Evolutionary conservation across 805 yeast species (phyloP), one percentile per base, ranked within the genome.

Genomic region (Starmerella apis): DNA sequence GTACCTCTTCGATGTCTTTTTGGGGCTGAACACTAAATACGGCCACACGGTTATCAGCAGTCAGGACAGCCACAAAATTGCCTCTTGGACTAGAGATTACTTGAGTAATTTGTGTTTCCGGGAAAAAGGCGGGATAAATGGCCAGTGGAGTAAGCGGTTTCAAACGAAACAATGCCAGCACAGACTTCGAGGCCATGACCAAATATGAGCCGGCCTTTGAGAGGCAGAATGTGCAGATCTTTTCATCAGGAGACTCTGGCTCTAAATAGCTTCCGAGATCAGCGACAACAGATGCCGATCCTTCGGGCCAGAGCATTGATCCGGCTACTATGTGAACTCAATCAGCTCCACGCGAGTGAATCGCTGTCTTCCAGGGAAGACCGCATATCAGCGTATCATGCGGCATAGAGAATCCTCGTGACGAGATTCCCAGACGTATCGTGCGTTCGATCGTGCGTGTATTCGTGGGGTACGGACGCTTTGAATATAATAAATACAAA

Each of bases 301-400:
- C 63, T 28, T 57, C 61, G 10, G 63, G 63, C 63, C 63, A 60
- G 14, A 60, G 52, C 63, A 60, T 60, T 20, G 22, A 14, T 11
- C 8, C 23, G 20, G 30, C 20, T 23, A 5, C 20, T 28, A 25
- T 7, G 35, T 16, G 22, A n/a, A n/a, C n/a, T n/a, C n/a, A n/a
- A n/a, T n/a, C n/a, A n/a, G n/a, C n/a, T n/a, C n/a, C n/a, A n/a
- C n/a, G n/a, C n/a, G n/a, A n/a, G n/a, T n/a, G n/a, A n/a, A n/a
- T n/a, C n/a, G n/a, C n/a, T n/a, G n/a, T n/a, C n/a, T n/a, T n/a
- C n/a, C n/a, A n/a, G n/a, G n/a, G n/a, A n/a, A n/a, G n/a, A n/a
- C n/a, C 13, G 35, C 16, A 13, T 14, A 31, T 31, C 16, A 13
- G 35, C 35, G 35, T 31, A 31, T 31, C 35, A 14, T 7, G 35